Conservation (phyloP, 768 basidiomycete species). For the Tylopilus subfusipes region DNA sequence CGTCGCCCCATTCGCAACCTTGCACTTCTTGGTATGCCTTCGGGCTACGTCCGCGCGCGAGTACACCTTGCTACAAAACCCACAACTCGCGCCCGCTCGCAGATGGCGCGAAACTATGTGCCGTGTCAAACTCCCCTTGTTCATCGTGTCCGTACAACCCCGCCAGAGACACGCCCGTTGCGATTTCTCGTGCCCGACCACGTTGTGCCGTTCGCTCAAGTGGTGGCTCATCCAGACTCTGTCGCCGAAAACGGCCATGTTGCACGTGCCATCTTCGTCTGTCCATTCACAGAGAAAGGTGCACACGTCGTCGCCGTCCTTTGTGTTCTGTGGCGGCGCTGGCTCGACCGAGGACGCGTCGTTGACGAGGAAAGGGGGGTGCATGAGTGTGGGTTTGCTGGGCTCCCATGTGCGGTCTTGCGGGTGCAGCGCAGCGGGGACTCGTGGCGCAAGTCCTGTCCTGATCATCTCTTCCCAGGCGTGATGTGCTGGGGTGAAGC, state of each 20-base stretch:
- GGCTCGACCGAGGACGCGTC: background rate
- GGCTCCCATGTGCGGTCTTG: slow-evolving; percentile 1
- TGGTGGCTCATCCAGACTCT: slow-evolving; percentile 25
- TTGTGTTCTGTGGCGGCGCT: background rate
- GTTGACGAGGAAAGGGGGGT: background rate
- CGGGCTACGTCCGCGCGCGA: slow-evolving; percentile 25
- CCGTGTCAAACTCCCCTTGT: slow-evolving; percentile 25
- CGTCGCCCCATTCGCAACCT: slow-evolving; percentile 16
- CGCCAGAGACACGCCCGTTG: slow-evolving; percentile 20
- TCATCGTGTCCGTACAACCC: slow-evolving; percentile 23
- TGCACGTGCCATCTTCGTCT: slow-evolving; percentile 17
- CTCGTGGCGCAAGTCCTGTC: background rate
- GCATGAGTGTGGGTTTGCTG: background rate
- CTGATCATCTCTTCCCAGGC: slow-evolving; percentile 8
- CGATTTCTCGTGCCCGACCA: slow-evolving; percentile 19
- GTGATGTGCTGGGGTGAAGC: background rate
- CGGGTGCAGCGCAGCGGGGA: background rate
- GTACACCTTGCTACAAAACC: slow-evolving; percentile 24
- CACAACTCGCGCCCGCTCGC: slow-evolving; percentile 17
- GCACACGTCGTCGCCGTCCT: slow-evolving; percentile 8
- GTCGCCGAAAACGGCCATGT: slow-evolving; percentile 18
- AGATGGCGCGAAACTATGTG: slow-evolving; percentile 26
- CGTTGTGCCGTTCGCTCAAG: slow-evolving; percentile 17
- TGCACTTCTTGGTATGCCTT: slow-evolving; percentile 27
- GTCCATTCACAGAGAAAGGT: slow-evolving; percentile 21